Evolutionary conservation across 1,284 basidiomycete genomes (phyloP).

Genomic region (Tylopilus sp.): DNA sequence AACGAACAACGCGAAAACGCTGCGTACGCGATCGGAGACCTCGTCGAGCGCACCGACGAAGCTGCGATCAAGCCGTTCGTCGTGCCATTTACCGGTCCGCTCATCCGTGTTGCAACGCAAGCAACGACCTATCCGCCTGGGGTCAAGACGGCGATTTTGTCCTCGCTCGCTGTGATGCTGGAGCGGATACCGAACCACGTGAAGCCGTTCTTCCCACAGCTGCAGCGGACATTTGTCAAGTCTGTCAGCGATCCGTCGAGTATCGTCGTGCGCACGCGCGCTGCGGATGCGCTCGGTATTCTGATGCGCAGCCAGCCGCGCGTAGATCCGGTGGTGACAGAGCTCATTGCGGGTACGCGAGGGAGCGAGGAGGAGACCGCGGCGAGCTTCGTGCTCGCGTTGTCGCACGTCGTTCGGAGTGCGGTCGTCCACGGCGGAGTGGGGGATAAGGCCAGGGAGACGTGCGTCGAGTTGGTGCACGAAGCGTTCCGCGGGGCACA

Average conservation of each 20-base stretch:
- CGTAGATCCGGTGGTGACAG: slow-evolving; percentile 84
- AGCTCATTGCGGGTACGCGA: slow-evolving; percentile 72
- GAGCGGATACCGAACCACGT: slow-evolving; percentile 85
- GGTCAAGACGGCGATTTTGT: slow-evolving; percentile 87
- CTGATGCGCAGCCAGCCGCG: slow-evolving; percentile 89
- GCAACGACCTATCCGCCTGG: slow-evolving; percentile 85
- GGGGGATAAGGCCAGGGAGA: slow-evolving; percentile 70
- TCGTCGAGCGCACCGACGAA: slow-evolving; percentile 89
- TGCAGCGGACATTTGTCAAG: slow-evolving; percentile 97
- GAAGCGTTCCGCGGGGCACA: slow-evolving; percentile 77
- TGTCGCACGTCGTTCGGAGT: slow-evolving; percentile 74
- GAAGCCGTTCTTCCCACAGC: slow-evolving; percentile 97
- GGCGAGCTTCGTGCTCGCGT: slow-evolving; percentile 70
- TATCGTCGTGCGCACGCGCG: slow-evolving; percentile 75
- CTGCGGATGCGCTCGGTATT: slow-evolving; percentile 83
- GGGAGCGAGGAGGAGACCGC: slow-evolving; percentile 72
- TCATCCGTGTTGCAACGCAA: slow-evolving; percentile 91
- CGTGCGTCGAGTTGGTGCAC: slow-evolving; percentile 70
- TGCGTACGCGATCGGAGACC: slow-evolving; percentile 90
- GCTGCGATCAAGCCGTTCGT: slow-evolving; percentile 93
- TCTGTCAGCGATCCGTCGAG: slow-evolving; percentile 82
- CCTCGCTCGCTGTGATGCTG: slow-evolving; percentile 79
- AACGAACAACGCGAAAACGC: slow-evolving; percentile 90
- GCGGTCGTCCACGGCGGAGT: slow-evolving; percentile 64
- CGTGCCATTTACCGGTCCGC: slow-evolving; percentile 93